These are phyloP conservation scores for Microcyclosporella mali DNA, from an alignment of 2,329 filamentous ascomycete species.

Conservation along the genomic window DNA sequence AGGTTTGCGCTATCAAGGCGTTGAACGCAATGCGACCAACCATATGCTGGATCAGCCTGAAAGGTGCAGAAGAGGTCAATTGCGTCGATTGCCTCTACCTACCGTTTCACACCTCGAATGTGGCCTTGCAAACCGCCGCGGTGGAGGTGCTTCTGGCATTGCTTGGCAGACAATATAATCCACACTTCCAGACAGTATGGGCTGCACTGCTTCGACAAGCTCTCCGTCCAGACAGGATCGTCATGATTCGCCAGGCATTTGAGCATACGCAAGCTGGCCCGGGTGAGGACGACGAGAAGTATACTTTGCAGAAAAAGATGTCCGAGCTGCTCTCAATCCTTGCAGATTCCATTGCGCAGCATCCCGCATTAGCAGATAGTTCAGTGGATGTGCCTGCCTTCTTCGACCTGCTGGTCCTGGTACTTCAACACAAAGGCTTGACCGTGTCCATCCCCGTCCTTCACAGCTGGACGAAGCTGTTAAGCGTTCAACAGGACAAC, in stretches of 20 bases:
- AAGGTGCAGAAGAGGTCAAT: conserved; percentile 65
- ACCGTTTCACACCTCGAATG: conserved; percentile 62
- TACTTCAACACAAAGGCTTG: conserved; percentile 79
- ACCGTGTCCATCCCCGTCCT: conserved; percentile 90
- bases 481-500: conserved; percentile 65
- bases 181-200: conserved; percentile 60
- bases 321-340: conserved; percentile 87
- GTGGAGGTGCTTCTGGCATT: conserved; percentile 33
- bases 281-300: conserved; percentile 83
- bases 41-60: conserved; percentile 81
- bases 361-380: conserved; percentile 55
- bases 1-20: conserved; percentile 62
- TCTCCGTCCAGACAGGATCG: conserved; percentile 25
- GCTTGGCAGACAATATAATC: conserved; percentile 44
- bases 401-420: conserved; percentile 69
- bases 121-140: conserved; percentile 66
- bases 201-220: conserved; percentile 23
- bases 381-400: conserved; percentile 66
- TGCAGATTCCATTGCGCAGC: conserved; percentile 75
- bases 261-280: conserved; percentile 33
- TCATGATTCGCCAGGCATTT: conserved; percentile 27
- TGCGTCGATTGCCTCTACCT: conserved; percentile 66
- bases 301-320: conserved; percentile 86
- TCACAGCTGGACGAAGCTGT: conserved; percentile 79
- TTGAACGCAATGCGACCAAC: conserved; percentile 71